Evolutionary conservation across 2,329 filamentous ascomycete genomes (phyloP).

Genomic region (Hirsutella thompsonii): DNA sequence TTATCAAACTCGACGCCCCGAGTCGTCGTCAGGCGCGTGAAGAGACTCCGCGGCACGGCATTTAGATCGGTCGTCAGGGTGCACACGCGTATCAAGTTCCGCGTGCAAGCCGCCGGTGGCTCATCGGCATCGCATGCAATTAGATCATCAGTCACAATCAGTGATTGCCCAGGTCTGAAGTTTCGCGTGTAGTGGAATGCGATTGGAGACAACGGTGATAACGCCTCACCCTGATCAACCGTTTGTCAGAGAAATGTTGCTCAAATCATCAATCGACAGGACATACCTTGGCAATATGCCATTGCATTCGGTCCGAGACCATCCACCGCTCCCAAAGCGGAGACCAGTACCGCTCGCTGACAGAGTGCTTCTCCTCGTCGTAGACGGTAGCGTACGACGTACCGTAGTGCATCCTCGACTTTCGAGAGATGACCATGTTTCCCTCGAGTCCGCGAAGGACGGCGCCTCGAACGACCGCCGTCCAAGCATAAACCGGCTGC

Average conservation of each 20-base stretch:
- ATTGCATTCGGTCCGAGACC: conserved; percentile 74
- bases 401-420: conserved; percentile 66
- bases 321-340: conserved; percentile 74
- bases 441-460: conserved; percentile 64
- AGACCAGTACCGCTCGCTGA: conserved; percentile 66
- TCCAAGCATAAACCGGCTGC: conserved; percentile 74
- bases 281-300: conserved; percentile 66
- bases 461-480: conserved; percentile 65
- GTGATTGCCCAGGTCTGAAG: conserved; percentile 65
- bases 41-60: conserved; percentile 59
- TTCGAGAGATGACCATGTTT: conserved; percentile 64
- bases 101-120: conserved; percentile 46
- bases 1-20: conserved; percentile 73
- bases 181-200: conserved; percentile 80
- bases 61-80: conserved; percentile 70
- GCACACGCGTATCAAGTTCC: conserved; percentile 59
- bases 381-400: conserved; percentile 73
- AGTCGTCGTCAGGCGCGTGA: conserved; percentile 65
- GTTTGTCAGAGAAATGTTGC: conserved; percentile 1
- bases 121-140: conserved; percentile 62
- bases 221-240: conserved; percentile 48
- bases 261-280: neutral
- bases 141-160: conserved; percentile 68
- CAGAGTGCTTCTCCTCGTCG: conserved; percentile 60
- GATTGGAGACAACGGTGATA: conserved; percentile 61